phyloP scores from a whole-genome alignment of 441 rosid genomes.

The Brassica balearica region DNA sequence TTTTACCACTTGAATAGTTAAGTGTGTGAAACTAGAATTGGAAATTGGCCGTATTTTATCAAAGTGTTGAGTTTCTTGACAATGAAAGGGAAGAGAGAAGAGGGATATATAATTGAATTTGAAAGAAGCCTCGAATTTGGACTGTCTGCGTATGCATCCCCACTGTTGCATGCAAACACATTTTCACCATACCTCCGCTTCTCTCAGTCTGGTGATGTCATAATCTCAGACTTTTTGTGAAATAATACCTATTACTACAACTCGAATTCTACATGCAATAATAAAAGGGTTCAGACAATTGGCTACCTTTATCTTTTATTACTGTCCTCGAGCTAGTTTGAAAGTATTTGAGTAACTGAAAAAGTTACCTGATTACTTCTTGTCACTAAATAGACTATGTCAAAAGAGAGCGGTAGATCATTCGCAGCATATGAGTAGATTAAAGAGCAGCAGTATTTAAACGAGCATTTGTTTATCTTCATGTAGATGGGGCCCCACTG shows the following conservation, averaged over 20 bases:
- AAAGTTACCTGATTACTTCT: conserved; percentile 1
- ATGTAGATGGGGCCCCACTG: conserved; percentile 55
- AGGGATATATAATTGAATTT: conserved; percentile 27
- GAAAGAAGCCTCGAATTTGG: conserved; percentile 43
- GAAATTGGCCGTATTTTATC: conserved; percentile 5
- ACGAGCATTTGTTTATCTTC: conserved; percentile 59
- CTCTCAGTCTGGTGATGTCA: conserved; percentile 53
- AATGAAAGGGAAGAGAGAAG: conserved; percentile 21
- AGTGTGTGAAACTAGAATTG: conserved; percentile 5
- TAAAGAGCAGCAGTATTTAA: background rate
- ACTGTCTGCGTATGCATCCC: conserved; percentile 26
- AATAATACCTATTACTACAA: background rate
- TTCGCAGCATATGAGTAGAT: conserved; percentile 17
- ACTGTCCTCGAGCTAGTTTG: background rate
- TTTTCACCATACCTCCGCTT: conserved; percentile 54
- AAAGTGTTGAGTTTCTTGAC: conserved; percentile 14
- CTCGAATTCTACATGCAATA: conserved; percentile 19
- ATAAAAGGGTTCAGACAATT: background rate
- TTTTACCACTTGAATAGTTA: background rate
- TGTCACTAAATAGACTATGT: background rate
- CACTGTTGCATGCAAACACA: conserved; percentile 41
- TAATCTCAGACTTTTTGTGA: conserved; percentile 12
- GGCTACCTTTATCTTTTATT: background rate
- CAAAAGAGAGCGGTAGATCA: conserved; percentile 17
- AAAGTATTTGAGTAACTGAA: background rate